Percentiles rank a stretch among this genome's conserved stretches.
Conservation (phyloP, 2,329 filamentous ascomycete species). For the Aspergillus sclerotialis region DNA sequence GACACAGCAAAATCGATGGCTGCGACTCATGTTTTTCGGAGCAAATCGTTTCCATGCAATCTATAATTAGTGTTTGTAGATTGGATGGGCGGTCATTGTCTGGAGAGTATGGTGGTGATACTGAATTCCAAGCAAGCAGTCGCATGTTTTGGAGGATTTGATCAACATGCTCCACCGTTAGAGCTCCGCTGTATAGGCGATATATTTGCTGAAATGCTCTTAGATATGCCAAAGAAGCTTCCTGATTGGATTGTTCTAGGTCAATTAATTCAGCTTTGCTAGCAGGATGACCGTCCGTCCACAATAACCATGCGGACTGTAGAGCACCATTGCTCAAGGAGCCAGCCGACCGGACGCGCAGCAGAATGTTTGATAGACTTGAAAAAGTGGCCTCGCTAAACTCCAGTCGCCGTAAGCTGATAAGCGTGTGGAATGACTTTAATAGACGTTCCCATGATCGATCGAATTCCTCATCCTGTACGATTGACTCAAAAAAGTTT, state of each 20-base stretch:
- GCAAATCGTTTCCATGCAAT: constrained; percentile 30
- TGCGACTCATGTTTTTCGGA: constrained; percentile 31
- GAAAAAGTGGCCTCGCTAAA: constrained; percentile 66
- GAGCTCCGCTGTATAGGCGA: constrained; percentile 58
- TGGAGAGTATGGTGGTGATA: constrained; percentile 31
- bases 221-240: constrained; percentile 78
- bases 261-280: constrained; percentile 36
- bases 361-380: constrained; percentile 57
- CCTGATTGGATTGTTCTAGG: constrained; percentile 60
- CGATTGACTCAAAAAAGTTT: constrained; percentile 68
- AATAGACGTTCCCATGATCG: constrained; percentile 70
- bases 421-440: constrained; percentile 57
- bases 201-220: constrained; percentile 71
- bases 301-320: constrained; percentile 60
- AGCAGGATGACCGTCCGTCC: constrained; percentile 59
- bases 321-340: constrained; percentile 43
- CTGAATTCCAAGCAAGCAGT: constrained; percentile 65
- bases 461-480: constrained; percentile 59
- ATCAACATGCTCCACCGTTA: constrained; percentile 56
- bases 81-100: constrained; percentile 33
- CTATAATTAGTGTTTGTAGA: constrained; percentile 27
- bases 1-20: constrained; percentile 30
- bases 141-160: constrained; percentile 66
- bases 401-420: constrained; percentile 59
- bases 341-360: constrained; percentile 37